Evolutionary conservation across 169 alveolate genomes (phyloP).

Genomic region (Eimeria falciformis): DNA sequence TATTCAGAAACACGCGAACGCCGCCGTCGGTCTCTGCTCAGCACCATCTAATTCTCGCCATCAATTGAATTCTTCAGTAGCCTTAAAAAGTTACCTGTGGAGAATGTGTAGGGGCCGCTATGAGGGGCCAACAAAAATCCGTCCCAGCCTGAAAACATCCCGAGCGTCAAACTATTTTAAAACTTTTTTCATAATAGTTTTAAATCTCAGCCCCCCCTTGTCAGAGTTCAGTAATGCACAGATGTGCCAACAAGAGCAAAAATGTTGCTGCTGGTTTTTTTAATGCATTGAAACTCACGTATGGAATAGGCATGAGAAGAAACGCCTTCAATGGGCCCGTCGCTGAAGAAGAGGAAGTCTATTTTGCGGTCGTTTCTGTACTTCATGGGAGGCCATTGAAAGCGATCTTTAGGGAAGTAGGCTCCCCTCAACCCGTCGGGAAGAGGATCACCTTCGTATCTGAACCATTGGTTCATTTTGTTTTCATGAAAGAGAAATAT

Average conservation of each 20-base stretch:
- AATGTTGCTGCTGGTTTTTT: neutral
- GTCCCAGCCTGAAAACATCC: constrained; percentile 82
- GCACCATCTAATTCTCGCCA: neutral
- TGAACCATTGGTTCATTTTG: neutral
- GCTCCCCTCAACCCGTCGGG: constrained; percentile 87
- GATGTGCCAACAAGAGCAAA: neutral
- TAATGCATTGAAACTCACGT: constrained; percentile 64
- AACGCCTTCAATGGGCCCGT: constrained; percentile 88
- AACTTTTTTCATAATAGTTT: neutral
- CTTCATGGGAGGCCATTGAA: constrained; percentile 85
- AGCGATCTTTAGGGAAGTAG: constrained; percentile 82
- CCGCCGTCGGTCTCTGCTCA: constrained; percentile 81
- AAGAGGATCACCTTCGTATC: constrained; percentile 82
- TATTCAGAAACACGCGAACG: constrained; percentile 82
- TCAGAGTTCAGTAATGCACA: neutral
- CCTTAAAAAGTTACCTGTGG: constrained; percentile 72
- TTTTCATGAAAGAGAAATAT: neutral
- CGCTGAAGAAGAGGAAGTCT: constrained; percentile 86
- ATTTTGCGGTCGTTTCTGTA: constrained; percentile 87
- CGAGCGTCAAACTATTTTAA: too few species aligned
- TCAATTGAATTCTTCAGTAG: neutral
- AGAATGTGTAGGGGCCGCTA: constrained; percentile 83
- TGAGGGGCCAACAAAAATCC: constrained; percentile 86
- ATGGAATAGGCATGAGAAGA: constrained; percentile 89
- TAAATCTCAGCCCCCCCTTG: neutral